Base-by-base conservation (phyloP, 768 basidiomycete species). In the Leccinum subgranulosum region DNA sequence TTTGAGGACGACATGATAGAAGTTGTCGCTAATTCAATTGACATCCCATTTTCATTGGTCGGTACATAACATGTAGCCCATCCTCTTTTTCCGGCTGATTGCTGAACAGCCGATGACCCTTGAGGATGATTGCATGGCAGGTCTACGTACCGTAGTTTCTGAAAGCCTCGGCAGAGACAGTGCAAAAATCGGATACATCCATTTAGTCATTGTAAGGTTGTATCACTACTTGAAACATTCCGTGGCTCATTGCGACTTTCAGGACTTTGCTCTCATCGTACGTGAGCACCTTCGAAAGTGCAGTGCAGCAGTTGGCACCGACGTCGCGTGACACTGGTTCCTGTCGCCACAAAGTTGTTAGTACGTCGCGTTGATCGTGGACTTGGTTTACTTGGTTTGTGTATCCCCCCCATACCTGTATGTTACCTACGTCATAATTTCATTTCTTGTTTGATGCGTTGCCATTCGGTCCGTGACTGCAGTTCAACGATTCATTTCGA, bases 241-340 rank as follows among this genome's bases (percentile, higher is more conserved):
- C 21, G 9, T 54, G 46, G 11, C 51, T 64, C 47, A 67, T 45
- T 28, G 45, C 11, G 27, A 49, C 27, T 29, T 53, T 28, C n/a
- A 69, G 67, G 66, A 67, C 52, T 66, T 67, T 48, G 67, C 64
- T 23, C 34, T 67, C 19, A 52, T 60, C 29, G 17, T 69, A 33
- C 66, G 61, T 34, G 46, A 49, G 28, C 59, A 31, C 45, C 49
- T 58, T 51, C 61, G 57, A 27, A 51, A 51, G 58, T 34, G 43
- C 14, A 19, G 19, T 9, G 17, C 15, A 9, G 47, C 8, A 25
- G 48, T 34, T 27, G 31, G 28, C 49, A 28, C 27, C 23, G 50
- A 58, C 19, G 23, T 33, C 39, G 45, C 46, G 33, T 49, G 49
- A 29, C 14, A 14, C 4, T 28, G 11, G 43, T 36, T 31, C 43